Conservation (phyloP, 1,139 yeast species). For the Suhomyces anneliseae region DNA sequence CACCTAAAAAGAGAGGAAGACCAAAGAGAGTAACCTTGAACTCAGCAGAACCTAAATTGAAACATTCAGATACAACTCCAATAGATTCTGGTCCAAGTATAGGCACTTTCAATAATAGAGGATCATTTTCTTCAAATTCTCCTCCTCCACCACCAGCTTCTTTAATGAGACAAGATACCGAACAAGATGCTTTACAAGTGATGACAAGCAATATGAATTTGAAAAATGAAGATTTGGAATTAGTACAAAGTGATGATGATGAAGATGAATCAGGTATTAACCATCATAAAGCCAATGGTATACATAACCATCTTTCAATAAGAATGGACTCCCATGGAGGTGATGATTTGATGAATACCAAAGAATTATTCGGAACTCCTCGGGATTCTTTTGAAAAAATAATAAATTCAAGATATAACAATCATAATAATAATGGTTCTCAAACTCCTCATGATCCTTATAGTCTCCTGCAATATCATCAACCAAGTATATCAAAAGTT, state of each 20-base stretch:
- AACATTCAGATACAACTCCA: constrained; percentile 36
- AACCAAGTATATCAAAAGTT: constrained; percentile 20
- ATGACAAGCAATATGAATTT: constrained; percentile 38
- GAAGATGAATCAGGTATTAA: constrained; percentile 21
- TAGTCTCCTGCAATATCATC: constrained; percentile 22
- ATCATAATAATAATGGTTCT: constrained; percentile 8
- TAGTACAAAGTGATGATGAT: constrained; percentile 36
- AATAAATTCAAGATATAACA: constrained; percentile 16
- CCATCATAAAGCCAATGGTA: constrained; percentile 8
- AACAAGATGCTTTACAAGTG: constrained; percentile 40
- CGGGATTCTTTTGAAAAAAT: constrained; percentile 40
- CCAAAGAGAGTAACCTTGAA: constrained; percentile 42
- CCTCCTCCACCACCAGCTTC: constrained; percentile 19
- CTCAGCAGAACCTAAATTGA: constrained; percentile 27
- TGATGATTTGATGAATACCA: constrained; percentile 41
- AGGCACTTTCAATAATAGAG: constrained; percentile 27
- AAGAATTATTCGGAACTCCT: constrained; percentile 47
- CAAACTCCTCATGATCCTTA: constrained; percentile 18
- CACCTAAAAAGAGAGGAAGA: constrained; percentile 48
- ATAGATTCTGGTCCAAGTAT: constrained; percentile 30
- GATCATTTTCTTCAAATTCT: constrained; percentile 15
- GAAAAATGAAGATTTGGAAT: constrained; percentile 41
- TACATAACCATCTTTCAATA: constrained; percentile 6
- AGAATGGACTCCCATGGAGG: constrained; percentile 21
- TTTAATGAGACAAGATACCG: constrained; percentile 44